Base-by-base conservation (phyloP, 2,329 filamentous ascomycete species). In the Xylariaceae sp. region DNA sequence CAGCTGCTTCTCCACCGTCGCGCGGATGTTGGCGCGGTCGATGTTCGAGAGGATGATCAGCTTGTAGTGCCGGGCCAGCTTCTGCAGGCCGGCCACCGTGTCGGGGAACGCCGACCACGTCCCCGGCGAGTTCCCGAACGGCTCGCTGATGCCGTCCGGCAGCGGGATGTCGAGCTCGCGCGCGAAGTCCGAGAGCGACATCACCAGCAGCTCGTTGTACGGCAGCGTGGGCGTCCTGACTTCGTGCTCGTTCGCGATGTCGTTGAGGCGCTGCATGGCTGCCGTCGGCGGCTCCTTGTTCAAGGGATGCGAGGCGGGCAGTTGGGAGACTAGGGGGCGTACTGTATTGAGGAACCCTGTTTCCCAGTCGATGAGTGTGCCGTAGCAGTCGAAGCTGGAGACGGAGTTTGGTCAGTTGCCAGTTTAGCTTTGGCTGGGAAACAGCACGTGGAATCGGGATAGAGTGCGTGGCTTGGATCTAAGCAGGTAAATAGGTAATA, bases 291-390 rank as follows among this genome's bases (percentile, higher is more conserved):
- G 68, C 15, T 72, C 60, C 20, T 73, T 67, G 32, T 68, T 66
- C 50, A 73, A 67, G 0, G 70, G 65, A 60, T 79, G 71, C 5
- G 66, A 57, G 3, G 68, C 23, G 0, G 66, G 62, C 1, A 68
- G 60, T 21, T 66, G 60, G 6, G 77, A 67, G 27, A 83, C 71
- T 10, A 82, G 65, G 0, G 81, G 77, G 20, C 70, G 63, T 1
- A 91, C 76, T 3, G 80, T 77, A 2, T 70, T 60, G 45, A 80
- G 70, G 51, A 91, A 80, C 53, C 87, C 87, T n/a, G 74, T 68
- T 69, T 91, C 86, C 88, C 87, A 91, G 75, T 92, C 87, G 55
- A 92, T 83, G 3, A 92, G 79, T 0, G 89, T 93, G 69, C 89
- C 88, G 70, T 89, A 92, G 75, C 88, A 85, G 72, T 93, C 89